phyloP scores from a whole-genome alignment of 805 yeast genomes.

The Ogataea polymorpha region DNA sequence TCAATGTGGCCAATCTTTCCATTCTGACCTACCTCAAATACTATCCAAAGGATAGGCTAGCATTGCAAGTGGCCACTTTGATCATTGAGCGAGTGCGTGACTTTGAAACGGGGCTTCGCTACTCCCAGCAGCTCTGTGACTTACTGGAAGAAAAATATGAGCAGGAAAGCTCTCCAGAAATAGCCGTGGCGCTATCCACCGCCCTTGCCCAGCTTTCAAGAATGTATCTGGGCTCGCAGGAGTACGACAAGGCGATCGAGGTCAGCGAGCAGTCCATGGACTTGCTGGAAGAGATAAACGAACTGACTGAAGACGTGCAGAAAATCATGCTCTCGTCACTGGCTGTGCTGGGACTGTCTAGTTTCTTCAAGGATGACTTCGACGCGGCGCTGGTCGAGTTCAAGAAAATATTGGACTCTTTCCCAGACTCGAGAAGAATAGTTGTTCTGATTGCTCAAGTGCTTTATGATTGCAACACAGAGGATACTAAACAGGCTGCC shows the following conservation, averaged over 20 bases:
- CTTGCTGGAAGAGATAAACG: slow-evolving; percentile 41
- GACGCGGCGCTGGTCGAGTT: slow-evolving; percentile 67
- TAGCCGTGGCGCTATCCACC: slow-evolving; percentile 48
- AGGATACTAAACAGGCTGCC: slow-evolving; percentile 80
- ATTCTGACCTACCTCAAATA: slow-evolving; percentile 61
- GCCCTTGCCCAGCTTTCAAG: slow-evolving; percentile 74
- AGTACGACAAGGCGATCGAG: slow-evolving; percentile 59
- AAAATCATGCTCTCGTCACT: slow-evolving; percentile 51
- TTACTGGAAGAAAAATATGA: slow-evolving; percentile 33
- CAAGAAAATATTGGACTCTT: slow-evolving; percentile 53
- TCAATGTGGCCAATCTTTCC: slow-evolving; percentile 65
- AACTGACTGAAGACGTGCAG: slow-evolving; percentile 31
- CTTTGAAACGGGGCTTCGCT: slow-evolving; percentile 49
- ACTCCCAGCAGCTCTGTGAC: slow-evolving; percentile 45
- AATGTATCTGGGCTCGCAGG: slow-evolving; percentile 55
- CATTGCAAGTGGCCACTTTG: slow-evolving; percentile 51
- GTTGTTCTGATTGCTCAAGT: slow-evolving; percentile 76
- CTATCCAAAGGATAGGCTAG: slow-evolving; percentile 55
- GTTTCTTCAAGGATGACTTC: slow-evolving; percentile 61
- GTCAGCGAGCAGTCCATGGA: slow-evolving; percentile 55
- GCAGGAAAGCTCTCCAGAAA: slow-evolving; percentile 18
- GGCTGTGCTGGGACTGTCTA: slow-evolving; percentile 68
- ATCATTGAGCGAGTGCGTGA: slow-evolving; percentile 70
- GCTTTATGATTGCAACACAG: slow-evolving; percentile 68
- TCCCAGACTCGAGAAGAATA: slow-evolving; percentile 61